phyloP scores from a whole-genome alignment of 352 stramenopile species.

The Globisporangium polare region DNA sequence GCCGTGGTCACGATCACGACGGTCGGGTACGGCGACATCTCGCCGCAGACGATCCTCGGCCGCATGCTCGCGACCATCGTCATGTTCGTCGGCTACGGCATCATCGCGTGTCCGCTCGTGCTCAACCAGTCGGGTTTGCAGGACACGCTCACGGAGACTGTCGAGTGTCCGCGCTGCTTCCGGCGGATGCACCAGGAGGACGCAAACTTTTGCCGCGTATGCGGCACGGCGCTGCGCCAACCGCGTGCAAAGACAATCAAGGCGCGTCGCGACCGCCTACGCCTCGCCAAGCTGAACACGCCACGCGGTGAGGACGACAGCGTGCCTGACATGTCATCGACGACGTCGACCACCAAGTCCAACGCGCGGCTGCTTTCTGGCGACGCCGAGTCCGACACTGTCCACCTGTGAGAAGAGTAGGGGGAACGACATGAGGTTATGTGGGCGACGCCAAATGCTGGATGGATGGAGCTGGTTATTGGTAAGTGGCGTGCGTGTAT shows the following conservation, averaged over 20 bases:
- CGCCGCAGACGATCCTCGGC: conserved; percentile 70
- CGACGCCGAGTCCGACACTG: conserved; percentile 14
- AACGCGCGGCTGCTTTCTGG: conserved; percentile 40
- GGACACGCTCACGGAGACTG: conserved; percentile 52
- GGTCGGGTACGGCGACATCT: conserved; percentile 84
- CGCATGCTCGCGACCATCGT: conserved; percentile 79
- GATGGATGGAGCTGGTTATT: not conserved
- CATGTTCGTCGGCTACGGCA: conserved; percentile 86
- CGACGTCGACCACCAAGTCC: conserved; percentile 59
- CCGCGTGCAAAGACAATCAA: conserved; percentile 59
- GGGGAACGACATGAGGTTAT: not conserved
- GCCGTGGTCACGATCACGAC: conserved; percentile 87
- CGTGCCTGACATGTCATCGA: conserved; percentile 32
- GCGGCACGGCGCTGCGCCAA: conserved; percentile 51
- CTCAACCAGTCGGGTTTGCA: conserved; percentile 53
- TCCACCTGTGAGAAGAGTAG: conserved; percentile 22
- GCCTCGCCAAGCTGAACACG: conserved; percentile 52
- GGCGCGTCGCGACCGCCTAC: conserved; percentile 48
- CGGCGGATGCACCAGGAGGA: conserved; percentile 74
- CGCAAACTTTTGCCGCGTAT: conserved; percentile 76
- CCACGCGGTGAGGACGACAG: conserved; percentile 30
- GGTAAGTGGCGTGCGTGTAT: not conserved
- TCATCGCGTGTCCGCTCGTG: conserved; percentile 80
- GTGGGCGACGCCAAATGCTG: not conserved
- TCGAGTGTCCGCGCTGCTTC: conserved; percentile 65